These are phyloP conservation scores for Coemansia sp. DNA, from an alignment of 192 early-diverging fungal genomes.

Conservation along the genomic window DNA sequence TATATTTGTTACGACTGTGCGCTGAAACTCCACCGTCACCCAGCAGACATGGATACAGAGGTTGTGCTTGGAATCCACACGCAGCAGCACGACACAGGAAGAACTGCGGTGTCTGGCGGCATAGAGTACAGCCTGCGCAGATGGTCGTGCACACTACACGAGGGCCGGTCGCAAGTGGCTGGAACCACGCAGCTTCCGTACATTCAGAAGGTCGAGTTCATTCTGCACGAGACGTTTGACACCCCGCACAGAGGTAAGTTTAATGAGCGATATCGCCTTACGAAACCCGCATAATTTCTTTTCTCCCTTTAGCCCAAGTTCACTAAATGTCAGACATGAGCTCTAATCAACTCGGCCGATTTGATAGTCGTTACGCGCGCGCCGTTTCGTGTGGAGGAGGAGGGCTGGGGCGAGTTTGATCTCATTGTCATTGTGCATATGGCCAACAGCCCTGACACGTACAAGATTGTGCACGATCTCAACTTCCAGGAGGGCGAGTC, in stretches of 20 bases:
- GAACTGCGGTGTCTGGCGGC: slow-evolving; percentile 19
- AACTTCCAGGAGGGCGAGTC: slow-evolving; percentile 46
- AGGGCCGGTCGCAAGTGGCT: slow-evolving; percentile 30
- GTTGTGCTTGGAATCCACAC: slow-evolving; percentile 39
- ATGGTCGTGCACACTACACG: slow-evolving; percentile 48
- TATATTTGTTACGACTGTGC: background rate
- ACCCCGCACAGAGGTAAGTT: slow-evolving; percentile 45
- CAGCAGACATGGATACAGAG: slow-evolving; percentile 14
- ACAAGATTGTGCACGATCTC: slow-evolving; percentile 49
- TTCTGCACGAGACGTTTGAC: slow-evolving; percentile 48
- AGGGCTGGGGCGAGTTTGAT: slow-evolving; percentile 58
- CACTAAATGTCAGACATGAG: background rate
- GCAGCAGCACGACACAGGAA: slow-evolving; percentile 30
- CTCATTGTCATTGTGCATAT: slow-evolving; percentile 44
- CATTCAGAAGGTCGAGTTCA: slow-evolving; percentile 48
- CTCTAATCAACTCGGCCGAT: background rate
- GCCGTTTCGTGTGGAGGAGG: slow-evolving; percentile 46
- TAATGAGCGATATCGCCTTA: background rate
- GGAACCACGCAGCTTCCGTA: slow-evolving; percentile 37
- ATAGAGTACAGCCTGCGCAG: slow-evolving; percentile 40
- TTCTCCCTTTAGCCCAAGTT: background rate
- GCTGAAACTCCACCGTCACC: background rate
- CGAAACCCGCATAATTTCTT: no score
- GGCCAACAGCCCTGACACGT: slow-evolving; percentile 23
- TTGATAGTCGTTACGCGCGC: slow-evolving; percentile 30